Base-by-base conservation (phyloP, 139 green algal species). In the Chlamydomonas asymmetrica region DNA sequence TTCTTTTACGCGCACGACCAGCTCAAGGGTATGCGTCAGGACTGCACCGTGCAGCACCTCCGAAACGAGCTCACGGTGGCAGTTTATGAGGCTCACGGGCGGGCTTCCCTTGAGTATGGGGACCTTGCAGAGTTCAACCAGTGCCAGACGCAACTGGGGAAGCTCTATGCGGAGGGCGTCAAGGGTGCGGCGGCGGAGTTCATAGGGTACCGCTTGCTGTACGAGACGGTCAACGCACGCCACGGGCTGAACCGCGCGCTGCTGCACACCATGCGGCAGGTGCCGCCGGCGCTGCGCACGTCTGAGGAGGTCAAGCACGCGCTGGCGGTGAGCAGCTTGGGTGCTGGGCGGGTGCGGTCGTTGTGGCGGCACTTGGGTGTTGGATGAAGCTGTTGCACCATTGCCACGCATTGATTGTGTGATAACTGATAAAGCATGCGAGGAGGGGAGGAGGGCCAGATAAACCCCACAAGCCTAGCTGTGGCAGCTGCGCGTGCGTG, bases 11-110 rank as follows among this genome's bases (percentile, higher is more conserved):
- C 80, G 9, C 72, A 80, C 32, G 93, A 97, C 77, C 93, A 97
- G 86, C 91, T 97, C 84, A 97, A 97, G 84, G 93, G 85, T 63
- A 92, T 97, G 85, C 86, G 93, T 34, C 93, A 97, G 83, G 93
- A 97, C 87, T 91, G 85, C 80, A 93, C 89, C 1, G 92, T 97
- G 62, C 93, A 97, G 85, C 84, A 88, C 66, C 81, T 97, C 27
- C 86, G 87, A 35, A 88, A 88, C 31, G 79, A 78, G 22, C 66
- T 94, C 6, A 74, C 88, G 35, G 91, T 92, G 72, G 73, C 77
- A 50, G 86, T 97, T 65, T 97, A 97, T 62, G 92, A 97, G 80
- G 89, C 89, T 6, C 90, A 96, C 60, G 93, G 82, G 0, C 80
- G 93, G 2, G 89, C 89, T 10, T 84, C 90, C 4, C 79, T 97